Evolutionary conservation across 208 protist genomes (phyloP).

Genomic region (Giardia duodenalis): DNA sequence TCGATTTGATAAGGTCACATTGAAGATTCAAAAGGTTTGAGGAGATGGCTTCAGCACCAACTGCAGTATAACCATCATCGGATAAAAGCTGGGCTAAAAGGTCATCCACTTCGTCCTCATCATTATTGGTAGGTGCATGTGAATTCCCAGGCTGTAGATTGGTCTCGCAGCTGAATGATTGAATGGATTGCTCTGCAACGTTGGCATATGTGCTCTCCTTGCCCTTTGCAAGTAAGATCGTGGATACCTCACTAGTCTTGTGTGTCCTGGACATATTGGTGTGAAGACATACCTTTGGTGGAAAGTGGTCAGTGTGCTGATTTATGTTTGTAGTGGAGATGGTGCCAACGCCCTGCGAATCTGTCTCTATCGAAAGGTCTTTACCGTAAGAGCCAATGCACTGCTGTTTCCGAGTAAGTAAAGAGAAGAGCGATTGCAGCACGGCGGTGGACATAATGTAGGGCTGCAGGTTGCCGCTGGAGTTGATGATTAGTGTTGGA

Average conservation of each 20-base stretch:
- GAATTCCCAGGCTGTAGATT: not conserved
- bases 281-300: not conserved
- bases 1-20: not conserved
- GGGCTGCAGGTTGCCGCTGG: not conserved
- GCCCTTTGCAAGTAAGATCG: no score
- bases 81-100: not conserved
- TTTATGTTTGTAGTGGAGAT: not conserved
- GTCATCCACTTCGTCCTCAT: not conserved
- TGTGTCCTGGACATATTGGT: not conserved
- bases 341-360: not conserved
- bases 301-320: not conserved
- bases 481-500: not conserved
- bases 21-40: not conserved
- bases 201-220: not conserved
- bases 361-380: not conserved
- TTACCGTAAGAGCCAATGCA: not conserved
- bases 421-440: not conserved
- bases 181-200: not conserved
- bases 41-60: not conserved
- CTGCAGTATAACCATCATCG: not conserved
- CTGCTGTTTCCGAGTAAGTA: not conserved
- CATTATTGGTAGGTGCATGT: not conserved
- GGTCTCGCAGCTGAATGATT: not conserved
- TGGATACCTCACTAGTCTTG: no score
- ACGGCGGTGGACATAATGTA: not conserved